A percentile compares a stretch with the other conserved stretches of the same genome.
Conservation (phyloP, 2,329 filamentous ascomycete genomes). For the Aspergillus neotritici region DNA sequence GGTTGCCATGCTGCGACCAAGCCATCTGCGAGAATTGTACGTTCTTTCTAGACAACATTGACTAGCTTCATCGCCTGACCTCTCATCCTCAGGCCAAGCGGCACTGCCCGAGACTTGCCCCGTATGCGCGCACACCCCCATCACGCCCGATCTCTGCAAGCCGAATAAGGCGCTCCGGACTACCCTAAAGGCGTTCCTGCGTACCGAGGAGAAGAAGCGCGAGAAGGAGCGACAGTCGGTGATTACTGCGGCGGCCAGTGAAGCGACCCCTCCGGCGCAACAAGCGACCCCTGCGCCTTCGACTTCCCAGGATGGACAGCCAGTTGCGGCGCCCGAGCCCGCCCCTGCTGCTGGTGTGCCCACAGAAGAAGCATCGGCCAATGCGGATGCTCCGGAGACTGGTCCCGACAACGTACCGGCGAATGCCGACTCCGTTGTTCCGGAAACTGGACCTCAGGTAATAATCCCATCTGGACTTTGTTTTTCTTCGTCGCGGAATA, state of each 20-base stretch:
- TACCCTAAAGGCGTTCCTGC: constrained; percentile 84
- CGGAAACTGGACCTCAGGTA: constrained; percentile 17
- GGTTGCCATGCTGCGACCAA: constrained; percentile 90
- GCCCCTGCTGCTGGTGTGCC: constrained; percentile 9
- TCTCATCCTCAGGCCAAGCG: constrained; percentile 57
- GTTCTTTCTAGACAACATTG: constrained; percentile 26
- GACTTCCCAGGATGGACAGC: constrained; percentile 9
- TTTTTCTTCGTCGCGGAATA: no score
- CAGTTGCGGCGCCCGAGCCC: constrained; percentile 5
- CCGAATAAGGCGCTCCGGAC: constrained; percentile 86
- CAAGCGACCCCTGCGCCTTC: constrained; percentile 16
- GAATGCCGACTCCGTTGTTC: constrained; percentile 4
- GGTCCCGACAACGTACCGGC: constrained; percentile 4
- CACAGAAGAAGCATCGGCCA: constrained; percentile 11
- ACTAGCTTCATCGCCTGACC: neutral
- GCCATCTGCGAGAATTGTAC: constrained; percentile 86
- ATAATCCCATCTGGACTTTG: neutral
- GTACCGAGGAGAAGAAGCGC: constrained; percentile 85
- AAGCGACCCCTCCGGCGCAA: constrained; percentile 15
- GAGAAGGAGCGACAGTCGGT: constrained; percentile 52
- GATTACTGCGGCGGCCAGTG: constrained; percentile 27
- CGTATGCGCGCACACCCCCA: constrained; percentile 84
- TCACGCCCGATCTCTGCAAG: constrained; percentile 80
- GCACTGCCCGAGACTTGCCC: constrained; percentile 75
- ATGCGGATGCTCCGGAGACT: constrained; percentile 6